phyloP scores from a whole-genome alignment of 208 protist species.

The Acanthamoeba lenticulata region DNA sequence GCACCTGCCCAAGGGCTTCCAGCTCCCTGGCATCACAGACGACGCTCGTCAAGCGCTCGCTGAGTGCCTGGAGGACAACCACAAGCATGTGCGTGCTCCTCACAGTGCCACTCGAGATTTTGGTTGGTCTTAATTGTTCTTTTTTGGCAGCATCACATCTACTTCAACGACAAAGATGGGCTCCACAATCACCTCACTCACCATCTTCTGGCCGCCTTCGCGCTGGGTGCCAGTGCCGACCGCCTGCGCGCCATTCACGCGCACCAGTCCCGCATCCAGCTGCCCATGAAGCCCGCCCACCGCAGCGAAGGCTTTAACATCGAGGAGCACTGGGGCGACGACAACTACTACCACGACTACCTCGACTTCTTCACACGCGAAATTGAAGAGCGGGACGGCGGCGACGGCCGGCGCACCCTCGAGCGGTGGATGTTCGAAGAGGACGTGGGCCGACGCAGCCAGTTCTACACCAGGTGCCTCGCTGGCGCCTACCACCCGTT shows the following conservation, averaged over 20 bases:
- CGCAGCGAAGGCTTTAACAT: not conserved
- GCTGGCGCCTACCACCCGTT: conserved; percentile 1
- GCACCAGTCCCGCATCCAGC: not conserved
- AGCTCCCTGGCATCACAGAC: conserved; percentile 1
- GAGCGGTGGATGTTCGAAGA: conserved; percentile 47
- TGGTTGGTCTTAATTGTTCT: not conserved
- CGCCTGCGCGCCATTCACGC: not conserved
- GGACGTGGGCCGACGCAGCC: not conserved
- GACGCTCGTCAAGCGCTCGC: not conserved
- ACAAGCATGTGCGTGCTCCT: not conserved
- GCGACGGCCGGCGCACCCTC: not conserved
- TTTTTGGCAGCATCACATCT: not conserved
- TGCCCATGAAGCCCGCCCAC: not conserved
- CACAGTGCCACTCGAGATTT: not conserved
- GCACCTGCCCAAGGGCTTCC: not conserved
- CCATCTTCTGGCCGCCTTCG: conserved; percentile 24
- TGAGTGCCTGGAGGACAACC: conserved; percentile 30
- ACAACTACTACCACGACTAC: conserved; percentile 37
- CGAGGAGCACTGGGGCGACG: conserved; percentile 26
- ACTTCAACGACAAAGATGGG: not conserved
- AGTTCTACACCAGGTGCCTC: not conserved
- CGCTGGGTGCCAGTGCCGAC: not conserved
- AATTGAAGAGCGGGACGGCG: not conserved
- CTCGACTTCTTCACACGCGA: not conserved
- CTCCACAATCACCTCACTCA: conserved; percentile 36